Percentiles rank a stretch among this genome's conserved stretches.
phyloP scores from a whole-genome alignment of 768 basidiomycete species.

The Pisolithus sp. region DNA sequence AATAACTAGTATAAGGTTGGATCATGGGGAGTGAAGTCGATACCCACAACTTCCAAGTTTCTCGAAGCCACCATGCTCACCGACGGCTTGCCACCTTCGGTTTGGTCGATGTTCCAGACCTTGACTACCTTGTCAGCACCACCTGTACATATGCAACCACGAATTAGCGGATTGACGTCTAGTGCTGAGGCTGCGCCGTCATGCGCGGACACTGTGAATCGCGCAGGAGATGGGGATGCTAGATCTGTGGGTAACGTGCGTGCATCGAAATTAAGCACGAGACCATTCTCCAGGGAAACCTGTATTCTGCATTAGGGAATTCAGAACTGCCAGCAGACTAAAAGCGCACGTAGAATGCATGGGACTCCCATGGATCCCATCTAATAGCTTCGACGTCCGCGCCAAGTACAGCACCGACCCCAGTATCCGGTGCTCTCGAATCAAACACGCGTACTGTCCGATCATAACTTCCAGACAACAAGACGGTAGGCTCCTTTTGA shows the following conservation, averaged over 20 bases:
- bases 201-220: constrained; percentile 90
- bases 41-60: constrained; percentile 83
- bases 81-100: constrained; percentile 53
- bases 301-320: constrained; percentile 23
- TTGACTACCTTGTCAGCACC: constrained; percentile 95
- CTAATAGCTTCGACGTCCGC: constrained; percentile 90
- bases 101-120: constrained; percentile 87
- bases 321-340: background rate
- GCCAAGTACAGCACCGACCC: constrained; percentile 79
- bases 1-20: background rate
- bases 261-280: constrained; percentile 88
- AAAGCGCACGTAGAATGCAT: constrained; percentile 73
- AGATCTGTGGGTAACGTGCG: constrained; percentile 71
- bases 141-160: constrained; percentile 88
- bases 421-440: constrained; percentile 71
- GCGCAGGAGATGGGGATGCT: constrained; percentile 56
- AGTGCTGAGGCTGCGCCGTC: constrained; percentile 85
- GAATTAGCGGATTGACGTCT: constrained; percentile 86
- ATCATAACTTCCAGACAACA: constrained; percentile 92
- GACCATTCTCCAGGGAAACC: constrained; percentile 93
- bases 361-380: constrained; percentile 95
- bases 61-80: constrained; percentile 82
- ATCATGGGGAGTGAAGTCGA: background rate
- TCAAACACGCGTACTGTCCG: constrained; percentile 94
- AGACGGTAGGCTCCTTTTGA: constrained; percentile 74